Conservation (phyloP, 306 rosid species). For the Casuarina glauca region DNA sequence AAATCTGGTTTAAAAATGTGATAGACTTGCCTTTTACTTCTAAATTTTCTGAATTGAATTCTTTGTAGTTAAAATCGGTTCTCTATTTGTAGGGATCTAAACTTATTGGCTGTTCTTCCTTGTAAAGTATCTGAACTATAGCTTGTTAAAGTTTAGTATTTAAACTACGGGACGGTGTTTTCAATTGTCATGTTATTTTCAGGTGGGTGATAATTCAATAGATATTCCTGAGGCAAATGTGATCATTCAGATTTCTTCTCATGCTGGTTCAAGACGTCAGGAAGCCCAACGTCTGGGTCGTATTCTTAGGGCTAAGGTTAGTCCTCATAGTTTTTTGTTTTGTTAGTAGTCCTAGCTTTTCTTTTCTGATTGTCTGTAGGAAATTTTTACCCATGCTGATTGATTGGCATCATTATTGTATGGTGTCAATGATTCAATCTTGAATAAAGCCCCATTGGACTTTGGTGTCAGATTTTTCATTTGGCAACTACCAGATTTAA, state of each 20-base stretch:
- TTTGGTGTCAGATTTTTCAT: background rate
- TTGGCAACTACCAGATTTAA: slow-evolving; percentile 13
- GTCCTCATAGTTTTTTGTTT: slow-evolving; percentile 25
- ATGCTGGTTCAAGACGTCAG: slow-evolving; percentile 99
- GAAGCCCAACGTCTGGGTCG: slow-evolving; percentile 99
- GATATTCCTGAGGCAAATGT: slow-evolving; percentile 98
- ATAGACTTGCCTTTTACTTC: background rate
- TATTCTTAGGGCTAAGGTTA: slow-evolving; percentile 98
- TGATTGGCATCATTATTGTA: background rate
- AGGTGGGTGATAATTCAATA: slow-evolving; percentile 98
- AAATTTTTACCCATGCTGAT: background rate
- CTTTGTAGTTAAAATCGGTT: background rate
- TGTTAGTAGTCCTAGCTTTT: background rate
- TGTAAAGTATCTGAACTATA: slow-evolving; percentile 10
- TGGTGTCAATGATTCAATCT: background rate
- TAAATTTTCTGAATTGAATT: background rate
- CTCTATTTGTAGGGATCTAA: background rate
- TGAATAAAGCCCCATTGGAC: background rate
- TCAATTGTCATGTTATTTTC: slow-evolving; percentile 30
- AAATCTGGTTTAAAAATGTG: background rate
- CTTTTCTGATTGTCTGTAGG: slow-evolving; percentile 9
- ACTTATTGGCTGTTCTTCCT: background rate
- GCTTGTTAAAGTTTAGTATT: slow-evolving; percentile 14
- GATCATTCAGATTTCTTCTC: slow-evolving; percentile 96
- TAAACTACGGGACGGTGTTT: background rate